Evolutionary conservation across 2,329 filamentous ascomycete species (phyloP).

Genomic region (Dactylonectria macrodidyma): DNA sequence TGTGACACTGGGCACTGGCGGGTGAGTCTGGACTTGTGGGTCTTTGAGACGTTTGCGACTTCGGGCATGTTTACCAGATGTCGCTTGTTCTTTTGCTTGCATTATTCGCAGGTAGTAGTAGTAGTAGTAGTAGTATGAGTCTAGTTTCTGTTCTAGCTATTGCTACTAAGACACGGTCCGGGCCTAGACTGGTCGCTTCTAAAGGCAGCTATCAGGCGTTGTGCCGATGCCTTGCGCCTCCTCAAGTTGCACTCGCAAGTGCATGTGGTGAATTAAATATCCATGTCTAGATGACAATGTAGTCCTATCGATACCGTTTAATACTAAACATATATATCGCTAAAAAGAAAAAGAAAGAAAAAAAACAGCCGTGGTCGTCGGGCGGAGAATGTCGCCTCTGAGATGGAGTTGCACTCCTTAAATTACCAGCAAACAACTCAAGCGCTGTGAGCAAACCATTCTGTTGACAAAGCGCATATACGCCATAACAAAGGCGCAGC

Average conservation of each 20-base stretch:
- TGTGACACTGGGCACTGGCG: not conserved
- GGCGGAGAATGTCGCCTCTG: not conserved
- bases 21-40: not conserved
- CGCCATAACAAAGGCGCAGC: not conserved
- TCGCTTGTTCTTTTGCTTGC: not conserved
- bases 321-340: not conserved
- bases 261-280: not conserved
- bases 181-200: constrained; percentile 3
- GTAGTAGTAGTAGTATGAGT: not conserved
- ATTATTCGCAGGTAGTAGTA: too few species aligned
- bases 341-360: too few species aligned
- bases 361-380: not conserved
- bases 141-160: constrained; percentile 5
- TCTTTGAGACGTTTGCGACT: constrained; percentile 3
- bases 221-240: not conserved
- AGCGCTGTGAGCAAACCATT: not conserved
- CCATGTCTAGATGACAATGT: not conserved
- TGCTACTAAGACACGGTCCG: constrained; percentile 1
- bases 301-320: not conserved
- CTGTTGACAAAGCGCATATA: not conserved
- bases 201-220: not conserved
- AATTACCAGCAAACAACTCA: not conserved
- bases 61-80: not conserved
- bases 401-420: not conserved
- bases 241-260: not conserved